phyloP scores from a whole-genome alignment of 495 filamentous ascomycete species.

The Penicillium paxilli region DNA sequence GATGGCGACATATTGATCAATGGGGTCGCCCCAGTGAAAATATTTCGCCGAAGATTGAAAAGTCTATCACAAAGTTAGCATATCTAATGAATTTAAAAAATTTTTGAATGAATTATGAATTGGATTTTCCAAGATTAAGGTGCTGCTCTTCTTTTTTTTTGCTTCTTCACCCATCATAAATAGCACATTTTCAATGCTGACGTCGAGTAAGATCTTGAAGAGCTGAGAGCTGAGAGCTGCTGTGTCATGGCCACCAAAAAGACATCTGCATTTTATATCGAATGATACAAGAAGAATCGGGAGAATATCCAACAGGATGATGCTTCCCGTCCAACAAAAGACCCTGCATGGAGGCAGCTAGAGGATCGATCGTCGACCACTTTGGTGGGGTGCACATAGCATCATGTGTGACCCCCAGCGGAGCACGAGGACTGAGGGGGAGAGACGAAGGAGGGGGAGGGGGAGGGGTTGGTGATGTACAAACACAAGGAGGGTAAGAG shows the following conservation, averaged over 20 bases:
- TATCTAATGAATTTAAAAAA: neutral
- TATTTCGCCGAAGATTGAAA: slow-evolving; percentile 23
- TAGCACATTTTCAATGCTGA: neutral
- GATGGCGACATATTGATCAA: slow-evolving; percentile 40
- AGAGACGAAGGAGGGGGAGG: slow-evolving; percentile 12
- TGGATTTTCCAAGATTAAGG: neutral
- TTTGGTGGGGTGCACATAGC: neutral
- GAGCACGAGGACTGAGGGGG: slow-evolving; percentile 20
- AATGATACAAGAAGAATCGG: neutral
- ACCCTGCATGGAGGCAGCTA: slow-evolving; percentile 7
- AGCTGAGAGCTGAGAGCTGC: no score
- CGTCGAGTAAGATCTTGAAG: neutral
- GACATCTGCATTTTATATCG: no score
- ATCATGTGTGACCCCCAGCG: slow-evolving; percentile 18
- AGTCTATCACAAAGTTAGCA: slow-evolving; percentile 8
- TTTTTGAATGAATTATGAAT: no score
- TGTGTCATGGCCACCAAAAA: no score
- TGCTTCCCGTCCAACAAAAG: neutral
- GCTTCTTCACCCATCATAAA: no score
- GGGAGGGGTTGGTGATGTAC: neutral
- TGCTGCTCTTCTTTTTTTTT: neutral
- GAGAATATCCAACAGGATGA: neutral
- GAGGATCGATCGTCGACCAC: slow-evolving; percentile 1
- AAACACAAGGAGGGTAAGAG: neutral
- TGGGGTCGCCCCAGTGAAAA: slow-evolving; percentile 22